Evolutionary conservation across 1,284 basidiomycete species (phyloP), one percentile per base, ranked within the genome.

Genomic region (Puccinia novopanici): DNA sequence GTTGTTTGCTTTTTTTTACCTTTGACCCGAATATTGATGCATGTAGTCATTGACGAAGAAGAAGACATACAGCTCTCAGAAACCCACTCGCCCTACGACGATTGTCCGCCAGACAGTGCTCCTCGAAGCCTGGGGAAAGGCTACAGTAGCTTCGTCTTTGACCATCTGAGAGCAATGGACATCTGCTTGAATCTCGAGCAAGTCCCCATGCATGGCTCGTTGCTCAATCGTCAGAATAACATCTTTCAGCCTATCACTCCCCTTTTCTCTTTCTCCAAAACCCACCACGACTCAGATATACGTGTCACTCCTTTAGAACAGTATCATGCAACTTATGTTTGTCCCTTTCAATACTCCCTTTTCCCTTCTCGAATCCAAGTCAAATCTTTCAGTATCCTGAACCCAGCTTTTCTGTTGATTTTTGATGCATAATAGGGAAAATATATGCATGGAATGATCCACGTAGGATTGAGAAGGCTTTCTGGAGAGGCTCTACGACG

Each of bases 251-350:
- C 82, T 6, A 81, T 84, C 65, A 82, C 83, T 12, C 84, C 84
- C 5, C 72, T 85, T 30, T 84, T 85, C 61, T 82, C 84, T 63
- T 85, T 85, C 63, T 83, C 84, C 24, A 85, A 84, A 73, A 85
- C 83, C 57, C 77, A 61, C n/a, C 80, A 84, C 40, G 84, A 87
- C 82, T 86, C 87, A n/a, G 88, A 88, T 77, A 87, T 88, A 70
- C 84, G 88, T 8, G 85, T 86, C 73, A 87, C 87, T 15, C 88
- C 88, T 2, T 85, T 88, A 4, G 87, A 88, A 73, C 87, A 88
- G 82, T 88, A 87, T 48, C n/a, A 24, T 40, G 9, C 40, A 22
- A 30, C 50, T 68, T 76, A 76, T 42, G 61, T 65, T 63, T n/a
- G 75, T 76, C 27, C 30, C 45, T 48, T 70, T 24, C 15, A 42